Evolutionary conservation across 768 basidiomycete genomes (phyloP), one percentile per base, ranked within the genome.

Genomic region (Cystofilobasidium macerans): DNA sequence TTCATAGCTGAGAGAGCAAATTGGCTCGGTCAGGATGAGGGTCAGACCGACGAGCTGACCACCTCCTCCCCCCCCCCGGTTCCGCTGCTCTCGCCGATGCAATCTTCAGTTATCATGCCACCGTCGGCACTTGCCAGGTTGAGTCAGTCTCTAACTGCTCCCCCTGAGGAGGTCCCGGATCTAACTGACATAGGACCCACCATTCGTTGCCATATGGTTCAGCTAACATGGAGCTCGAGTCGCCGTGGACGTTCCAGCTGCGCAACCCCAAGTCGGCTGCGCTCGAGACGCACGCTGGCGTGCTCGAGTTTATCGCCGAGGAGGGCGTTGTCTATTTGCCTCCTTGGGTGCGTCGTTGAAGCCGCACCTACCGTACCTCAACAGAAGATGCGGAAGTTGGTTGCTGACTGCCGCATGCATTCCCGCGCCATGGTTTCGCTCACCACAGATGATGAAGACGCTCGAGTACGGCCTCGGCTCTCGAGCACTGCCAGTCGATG

Each of bases 261-360:
- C 86, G 89, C 57, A 98, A 98, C 77, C 94, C 95, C 0, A 71
- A 93, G 87, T 78, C 81, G 82, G 60, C 88, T 84, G 38, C 87
- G 83, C 62, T 92, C 83, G 70, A 74, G 26, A 98, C 95, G 1
- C 90, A 99, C 74, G 89, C 88, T 1, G 95, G 95, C 80, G 95
- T 99, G 32, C 83, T 99, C 33, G 95, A 99, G 74, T 99, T 99
- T 77, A 97, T 97, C 70, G 94, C 95, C 2, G 87, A 95, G 64
- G 94, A 98, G 76, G 95, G 95, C 16, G 81, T 87, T 18, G 93
- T 93, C 3, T 87, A 98, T 79, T 80, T 99, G 20, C 95, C 95
- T 0, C 87, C 91, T 71, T 99, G 95, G 95, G 80, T 80, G 64
- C 68, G 78, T 71, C 38, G 40, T 35, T 12, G 60, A 57, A 38